Percentiles rank a stretch among this genome's conserved stretches.
Evolutionary conservation across 306 rosid genomes (phyloP).

Genomic region (Fragaria vesca): DNA sequence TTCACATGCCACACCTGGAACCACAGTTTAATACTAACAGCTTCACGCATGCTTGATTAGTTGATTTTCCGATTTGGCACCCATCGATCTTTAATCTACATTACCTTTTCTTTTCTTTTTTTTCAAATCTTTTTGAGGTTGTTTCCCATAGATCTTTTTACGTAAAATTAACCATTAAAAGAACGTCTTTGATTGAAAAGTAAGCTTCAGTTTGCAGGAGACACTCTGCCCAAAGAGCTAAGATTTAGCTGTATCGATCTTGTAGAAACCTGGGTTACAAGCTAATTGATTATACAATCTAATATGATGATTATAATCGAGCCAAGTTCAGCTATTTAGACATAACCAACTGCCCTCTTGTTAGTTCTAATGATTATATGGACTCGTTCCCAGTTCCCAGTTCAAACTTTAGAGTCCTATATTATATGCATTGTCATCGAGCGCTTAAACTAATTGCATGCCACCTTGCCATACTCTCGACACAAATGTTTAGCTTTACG

Average conservation of each 20-base stretch:
- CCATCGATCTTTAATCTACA: not conserved
- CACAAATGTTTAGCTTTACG: not conserved
- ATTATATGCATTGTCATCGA: not conserved
- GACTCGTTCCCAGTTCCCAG: not conserved
- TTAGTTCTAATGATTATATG: not conserved
- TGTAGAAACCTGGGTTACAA: constrained; percentile 5
- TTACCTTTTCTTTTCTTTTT: not conserved
- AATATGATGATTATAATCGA: not conserved
- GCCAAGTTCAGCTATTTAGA: not conserved
- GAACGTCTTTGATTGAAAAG: not conserved
- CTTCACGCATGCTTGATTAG: constrained; percentile 28
- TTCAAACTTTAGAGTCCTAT: not conserved
- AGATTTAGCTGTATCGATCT: not conserved
- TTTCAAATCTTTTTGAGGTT: not conserved
- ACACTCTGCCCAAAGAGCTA: not conserved
- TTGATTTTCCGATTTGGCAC: constrained; percentile 13
- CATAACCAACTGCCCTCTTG: not conserved
- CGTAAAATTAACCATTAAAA: not conserved
- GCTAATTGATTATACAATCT: not conserved
- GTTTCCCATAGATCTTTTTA: not conserved
- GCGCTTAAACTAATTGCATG: constrained; percentile 4
- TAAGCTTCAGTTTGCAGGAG: not conserved
- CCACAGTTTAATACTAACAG: not conserved
- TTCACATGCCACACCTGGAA: constrained; percentile 19
- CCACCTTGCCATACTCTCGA: not conserved